phyloP scores from a whole-genome alignment of 768 basidiomycete species.

The Cystobasidiopsis lactophilus region DNA sequence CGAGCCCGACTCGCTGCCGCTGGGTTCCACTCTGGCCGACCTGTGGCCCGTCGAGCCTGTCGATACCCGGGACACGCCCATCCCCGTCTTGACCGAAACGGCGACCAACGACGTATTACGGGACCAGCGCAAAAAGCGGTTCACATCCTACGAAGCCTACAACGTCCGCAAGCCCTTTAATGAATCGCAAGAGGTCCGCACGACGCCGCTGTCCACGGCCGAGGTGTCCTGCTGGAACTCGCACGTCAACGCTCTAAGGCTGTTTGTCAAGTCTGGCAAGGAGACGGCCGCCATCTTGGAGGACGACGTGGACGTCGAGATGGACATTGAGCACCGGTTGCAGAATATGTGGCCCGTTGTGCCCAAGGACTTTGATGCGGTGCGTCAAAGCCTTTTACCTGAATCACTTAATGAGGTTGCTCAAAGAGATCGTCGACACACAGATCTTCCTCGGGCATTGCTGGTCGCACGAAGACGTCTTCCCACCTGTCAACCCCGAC shows the following conservation, averaged over 20 bases:
- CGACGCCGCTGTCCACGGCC: not conserved
- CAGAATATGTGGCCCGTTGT: not conserved
- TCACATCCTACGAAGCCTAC: not conserved
- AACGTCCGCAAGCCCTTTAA: not conserved
- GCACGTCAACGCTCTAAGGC: not conserved
- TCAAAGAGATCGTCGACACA: not conserved
- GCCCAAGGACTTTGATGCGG: not conserved
- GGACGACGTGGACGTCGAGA: not conserved
- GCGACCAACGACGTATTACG: no score
- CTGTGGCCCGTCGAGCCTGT: no score
- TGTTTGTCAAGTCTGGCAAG: not conserved
- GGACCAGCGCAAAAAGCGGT: not conserved
- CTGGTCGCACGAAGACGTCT: not conserved
- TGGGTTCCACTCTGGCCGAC: no score
- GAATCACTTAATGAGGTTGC: no score
- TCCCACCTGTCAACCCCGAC: not conserved
- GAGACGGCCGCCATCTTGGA: not conserved
- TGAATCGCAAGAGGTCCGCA: no score
- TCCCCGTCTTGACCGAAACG: no score
- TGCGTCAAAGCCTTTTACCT: not conserved
- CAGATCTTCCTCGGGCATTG: not conserved
- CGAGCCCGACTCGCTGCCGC: no score
- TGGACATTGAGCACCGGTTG: not conserved
- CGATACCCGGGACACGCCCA: no score
- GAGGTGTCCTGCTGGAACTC: not conserved